These are phyloP conservation scores for Pyrenopolyporus hunteri DNA, from an alignment of 495 filamentous ascomycete genomes.

Conservation along the genomic window DNA sequence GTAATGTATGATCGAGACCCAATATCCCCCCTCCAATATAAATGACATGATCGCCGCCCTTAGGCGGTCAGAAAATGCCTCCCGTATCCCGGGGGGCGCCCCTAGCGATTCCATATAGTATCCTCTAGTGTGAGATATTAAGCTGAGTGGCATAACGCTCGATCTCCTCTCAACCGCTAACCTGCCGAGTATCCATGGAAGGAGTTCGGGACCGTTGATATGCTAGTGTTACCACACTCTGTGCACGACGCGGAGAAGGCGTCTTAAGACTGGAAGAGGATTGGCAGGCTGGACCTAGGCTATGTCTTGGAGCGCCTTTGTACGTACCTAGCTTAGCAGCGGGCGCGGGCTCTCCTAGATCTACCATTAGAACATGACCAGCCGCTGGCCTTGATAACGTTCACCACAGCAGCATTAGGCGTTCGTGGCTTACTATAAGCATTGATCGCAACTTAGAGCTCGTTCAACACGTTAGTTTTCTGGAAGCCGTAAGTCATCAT, in stretches of 20 bases:
- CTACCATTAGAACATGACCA: not conserved
- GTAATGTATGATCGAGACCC: slow-evolving; percentile 25
- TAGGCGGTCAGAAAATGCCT: not conserved
- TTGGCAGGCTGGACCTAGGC: not conserved
- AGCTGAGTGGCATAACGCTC: not conserved
- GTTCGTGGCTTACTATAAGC: slow-evolving; percentile 31
- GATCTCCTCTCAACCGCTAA: not conserved
- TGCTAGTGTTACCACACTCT: slow-evolving; percentile 7
- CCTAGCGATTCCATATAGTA: slow-evolving; percentile 6
- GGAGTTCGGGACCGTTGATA: not conserved
- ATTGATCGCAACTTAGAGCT: slow-evolving; percentile 10
- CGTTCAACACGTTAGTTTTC: not conserved
- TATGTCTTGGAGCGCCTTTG: not conserved
- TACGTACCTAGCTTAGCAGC: not conserved
- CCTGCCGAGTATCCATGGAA: not conserved
- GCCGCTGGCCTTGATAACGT: slow-evolving; percentile 3
- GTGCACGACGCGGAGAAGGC: not conserved
- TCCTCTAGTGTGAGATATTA: not conserved
- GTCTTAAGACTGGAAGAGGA: not conserved
- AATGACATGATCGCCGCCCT: slow-evolving; percentile 11
- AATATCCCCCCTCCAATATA: slow-evolving; percentile 26
- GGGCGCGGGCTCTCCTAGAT: not conserved
- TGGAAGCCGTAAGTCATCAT: not conserved
- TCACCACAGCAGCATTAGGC: not conserved
- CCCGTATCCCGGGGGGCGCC: slow-evolving; percentile 6